Evolutionary conservation across 345 rosid species (phyloP), one percentile per base, ranked within the genome.

Genomic region (Murraya paniculata): DNA sequence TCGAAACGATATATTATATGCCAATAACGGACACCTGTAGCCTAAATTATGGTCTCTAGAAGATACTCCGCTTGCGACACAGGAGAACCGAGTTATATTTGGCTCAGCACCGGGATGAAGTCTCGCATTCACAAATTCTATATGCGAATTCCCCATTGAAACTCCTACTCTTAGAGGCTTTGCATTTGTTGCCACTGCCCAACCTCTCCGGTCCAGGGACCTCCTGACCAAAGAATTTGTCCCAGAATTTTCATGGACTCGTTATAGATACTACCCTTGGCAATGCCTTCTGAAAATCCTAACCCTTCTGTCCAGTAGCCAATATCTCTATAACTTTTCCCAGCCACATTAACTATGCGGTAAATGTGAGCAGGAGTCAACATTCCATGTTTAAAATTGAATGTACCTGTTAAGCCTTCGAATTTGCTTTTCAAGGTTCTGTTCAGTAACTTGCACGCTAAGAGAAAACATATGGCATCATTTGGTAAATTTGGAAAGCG

Each of bases 211-310:
- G 60, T 65, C 79, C 73, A 73, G 3, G 77, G 64, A 6, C 59
- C 73, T 22, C 84, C 82, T 2, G 80, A 82, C 82, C 84, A 84
- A 30, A 75, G 50, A 25, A 84, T 77, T 55, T 53, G 75, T 33
- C 81, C 79, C 48, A 81, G 28, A 67, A 60, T 10, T 13, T 21
- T 48, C 82, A 80, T 80, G 1, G 81, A 81, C 39, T n/a, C 24
- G 9, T 6, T 78, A 25, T 75, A 75, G 28, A 48, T 55, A 3
- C 55, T 61, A 24, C 24, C 39, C 24, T 18, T 25, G 39, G 64
- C 61, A 30, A 61, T 24, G 31, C 25, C 57, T 16, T 59, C 28
- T 38, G 81, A 75, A 50, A 84, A 81, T 11, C 87, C 84, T 7
- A 78, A 36, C 1, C 70, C 77, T 38, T 81, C 75, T 2, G 73